phyloP scores from a whole-genome alignment of 2,329 filamentous ascomycete genomes.

The Penicillium crustosum region DNA sequence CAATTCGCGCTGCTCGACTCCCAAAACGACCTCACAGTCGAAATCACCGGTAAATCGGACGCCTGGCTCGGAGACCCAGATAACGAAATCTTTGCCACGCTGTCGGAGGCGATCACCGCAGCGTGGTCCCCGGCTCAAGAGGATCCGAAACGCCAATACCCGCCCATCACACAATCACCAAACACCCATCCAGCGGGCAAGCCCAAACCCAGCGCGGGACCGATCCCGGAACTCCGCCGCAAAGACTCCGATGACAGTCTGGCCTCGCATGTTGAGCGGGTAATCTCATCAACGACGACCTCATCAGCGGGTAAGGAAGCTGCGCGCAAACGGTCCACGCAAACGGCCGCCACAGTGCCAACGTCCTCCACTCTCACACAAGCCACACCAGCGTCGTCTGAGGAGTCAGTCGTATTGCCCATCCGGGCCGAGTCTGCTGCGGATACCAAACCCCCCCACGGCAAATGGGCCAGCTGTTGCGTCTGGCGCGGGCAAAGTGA shows the following conservation, averaged over 20 bases:
- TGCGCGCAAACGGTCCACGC: constrained; percentile 28
- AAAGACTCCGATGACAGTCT: constrained; percentile 42
- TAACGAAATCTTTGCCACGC: constrained; percentile 85
- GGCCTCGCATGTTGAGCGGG: constrained; percentile 41
- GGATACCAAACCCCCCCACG: not conserved
- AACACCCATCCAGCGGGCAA: constrained; percentile 13
- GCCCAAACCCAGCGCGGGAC: constrained; percentile 14
- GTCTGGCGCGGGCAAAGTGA: constrained; percentile 10
- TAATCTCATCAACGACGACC: constrained; percentile 41
- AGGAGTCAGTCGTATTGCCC: constrained; percentile 14
- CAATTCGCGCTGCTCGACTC: constrained; percentile 75
- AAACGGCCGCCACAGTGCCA: constrained; percentile 29
- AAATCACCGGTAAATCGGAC: constrained; percentile 89
- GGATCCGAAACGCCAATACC: constrained; percentile 37
- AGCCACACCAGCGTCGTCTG: constrained; percentile 17
- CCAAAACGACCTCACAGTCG: constrained; percentile 75
- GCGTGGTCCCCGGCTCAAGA: constrained; percentile 65
- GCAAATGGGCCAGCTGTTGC: not conserved
- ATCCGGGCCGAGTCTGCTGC: constrained; percentile 12
- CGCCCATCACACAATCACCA: constrained; percentile 26
- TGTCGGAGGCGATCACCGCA: constrained; percentile 80
- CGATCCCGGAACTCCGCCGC: constrained; percentile 28
- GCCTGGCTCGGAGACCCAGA: constrained; percentile 92
- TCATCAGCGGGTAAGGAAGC: constrained; percentile 32
- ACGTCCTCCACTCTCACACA: constrained; percentile 44